phyloP scores from a whole-genome alignment of 306 rosid genomes.

The Fragaria nilgerrensis region DNA sequence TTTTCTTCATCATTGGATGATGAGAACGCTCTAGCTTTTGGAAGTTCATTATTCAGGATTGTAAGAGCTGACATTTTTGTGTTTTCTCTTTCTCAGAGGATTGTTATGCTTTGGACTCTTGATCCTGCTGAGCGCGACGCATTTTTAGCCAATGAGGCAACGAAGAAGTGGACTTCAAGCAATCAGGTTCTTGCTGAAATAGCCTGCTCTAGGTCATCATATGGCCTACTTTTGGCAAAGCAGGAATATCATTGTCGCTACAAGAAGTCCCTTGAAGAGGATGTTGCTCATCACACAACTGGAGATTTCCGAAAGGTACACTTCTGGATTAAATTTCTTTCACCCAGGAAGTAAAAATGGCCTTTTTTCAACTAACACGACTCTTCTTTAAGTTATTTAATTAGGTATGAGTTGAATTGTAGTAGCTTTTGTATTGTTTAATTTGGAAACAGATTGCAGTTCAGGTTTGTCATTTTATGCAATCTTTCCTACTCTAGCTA shows the following conservation, averaged over 20 bases:
- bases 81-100: conserved; percentile 28
- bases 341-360: background rate
- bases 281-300: conserved; percentile 54
- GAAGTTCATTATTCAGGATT: background rate
- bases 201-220: conserved; percentile 44
- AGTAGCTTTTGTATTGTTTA: background rate
- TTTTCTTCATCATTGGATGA: background rate
- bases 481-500: background rate
- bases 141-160: conserved; percentile 42
- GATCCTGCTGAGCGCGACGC: conserved; percentile 60
- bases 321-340: background rate
- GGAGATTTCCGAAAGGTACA: conserved; percentile 55
- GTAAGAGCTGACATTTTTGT: background rate
- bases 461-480: background rate
- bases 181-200: conserved; percentile 45
- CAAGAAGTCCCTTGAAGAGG: conserved; percentile 60
- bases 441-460: background rate
- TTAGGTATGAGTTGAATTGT: background rate
- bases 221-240: conserved; percentile 36
- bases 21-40: background rate
- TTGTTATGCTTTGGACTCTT: conserved; percentile 48
- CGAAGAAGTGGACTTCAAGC: conserved; percentile 41
- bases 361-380: background rate
- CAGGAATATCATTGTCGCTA: conserved; percentile 50
- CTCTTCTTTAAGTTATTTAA: background rate